Evolutionary conservation across 352 stramenopile species (phyloP), one percentile per base, ranked within the genome.

Genomic region (Pythium brachiatum): DNA sequence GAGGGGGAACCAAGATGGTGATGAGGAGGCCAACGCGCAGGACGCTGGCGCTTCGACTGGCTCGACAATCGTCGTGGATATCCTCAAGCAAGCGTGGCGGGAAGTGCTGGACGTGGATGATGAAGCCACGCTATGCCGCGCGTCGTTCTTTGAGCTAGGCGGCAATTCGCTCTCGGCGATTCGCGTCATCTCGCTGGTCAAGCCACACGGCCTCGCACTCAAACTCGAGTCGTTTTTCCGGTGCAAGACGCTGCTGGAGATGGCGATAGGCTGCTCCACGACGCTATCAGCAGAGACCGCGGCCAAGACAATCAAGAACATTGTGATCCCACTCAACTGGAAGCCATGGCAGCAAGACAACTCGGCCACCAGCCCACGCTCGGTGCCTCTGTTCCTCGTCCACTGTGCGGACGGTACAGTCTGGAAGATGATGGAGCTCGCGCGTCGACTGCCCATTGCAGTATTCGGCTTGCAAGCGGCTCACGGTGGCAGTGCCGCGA

Each of bases 121-220:
- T n/a, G 54, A 83, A 6, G 50, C 32, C 8, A 57, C 46, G 44
- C 60, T 78, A 41, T 54, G 67, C 39, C 60, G 67, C 0, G 61
- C 52, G 13, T 84, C 79, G 1, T 92, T 90, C 57, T 90, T 92
- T 51, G 77, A 86, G 43, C 43, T 90, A 13, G 83, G 83, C 4
- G 83, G 83, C 12, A 80, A 89, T 29, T 91, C 81, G 9, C 63
- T 92, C 18, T 64, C 73, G 12, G 81, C 81, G 41, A 86, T 89
- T n/a, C 81, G 78, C 2, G 76, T 82, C 29, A 86, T 88, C 18
- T 75, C 75, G 8, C 53, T 88, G 7, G 72, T 83, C 26, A 74
- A 81, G 48, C 66, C 74, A 8, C 78, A 83, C 20, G 76, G 74
- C 6, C 23, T 90, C 12, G 32, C 53, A 3, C 58, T 86, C 9